phyloP scores from a whole-genome alignment of 345 rosid species.

The Mangifera indica region DNA sequence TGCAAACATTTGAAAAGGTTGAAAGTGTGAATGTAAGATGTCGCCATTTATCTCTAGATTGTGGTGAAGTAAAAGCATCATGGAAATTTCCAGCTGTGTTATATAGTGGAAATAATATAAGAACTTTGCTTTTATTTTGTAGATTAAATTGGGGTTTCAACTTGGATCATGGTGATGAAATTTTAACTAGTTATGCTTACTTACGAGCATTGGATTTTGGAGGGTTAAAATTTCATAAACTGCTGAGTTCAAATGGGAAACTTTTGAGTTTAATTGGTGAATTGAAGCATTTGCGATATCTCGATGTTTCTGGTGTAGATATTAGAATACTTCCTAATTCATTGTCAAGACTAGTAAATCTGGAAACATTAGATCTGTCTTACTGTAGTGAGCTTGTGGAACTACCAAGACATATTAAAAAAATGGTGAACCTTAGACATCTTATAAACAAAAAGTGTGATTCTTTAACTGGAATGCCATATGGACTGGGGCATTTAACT shows the following conservation, averaged over 20 bases:
- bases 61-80: background rate
- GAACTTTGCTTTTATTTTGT: background rate
- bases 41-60: constrained; percentile 14
- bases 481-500: background rate
- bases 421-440: constrained; percentile 8
- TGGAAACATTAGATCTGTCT: constrained; percentile 16
- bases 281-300: too few relatives aligned
- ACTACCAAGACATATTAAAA: constrained; percentile 1
- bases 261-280: too few relatives aligned
- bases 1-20: background rate
- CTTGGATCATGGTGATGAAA: background rate
- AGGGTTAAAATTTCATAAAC: background rate
- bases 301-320: too few relatives aligned
- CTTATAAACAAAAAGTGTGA: background rate
- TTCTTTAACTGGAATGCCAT: background rate
- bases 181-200: background rate
- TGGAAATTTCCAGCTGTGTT: background rate
- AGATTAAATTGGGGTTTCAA: too few relatives aligned
- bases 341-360: background rate
- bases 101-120: background rate
- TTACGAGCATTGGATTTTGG: constrained; percentile 11
- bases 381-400: constrained; percentile 8
- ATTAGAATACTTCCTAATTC: too few relatives aligned
- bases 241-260: background rate
- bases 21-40: background rate